Evolutionary conservation across 2,329 filamentous ascomycete species (phyloP).

Genomic region (Phoma sp.): DNA sequence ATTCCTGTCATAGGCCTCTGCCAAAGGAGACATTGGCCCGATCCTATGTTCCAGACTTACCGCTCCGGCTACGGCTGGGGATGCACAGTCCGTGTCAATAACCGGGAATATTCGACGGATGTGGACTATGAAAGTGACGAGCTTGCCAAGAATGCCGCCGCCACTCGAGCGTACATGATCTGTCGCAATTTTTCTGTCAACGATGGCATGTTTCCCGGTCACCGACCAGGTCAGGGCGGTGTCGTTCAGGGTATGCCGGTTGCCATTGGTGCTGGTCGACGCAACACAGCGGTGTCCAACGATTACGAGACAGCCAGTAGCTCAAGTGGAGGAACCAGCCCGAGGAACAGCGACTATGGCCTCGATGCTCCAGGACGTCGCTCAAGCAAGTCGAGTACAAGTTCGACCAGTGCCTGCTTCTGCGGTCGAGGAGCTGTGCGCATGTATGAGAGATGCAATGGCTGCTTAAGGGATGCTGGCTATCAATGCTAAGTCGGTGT

Average conservation of each 20-base stretch:
- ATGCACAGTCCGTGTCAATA: conserved; percentile 93
- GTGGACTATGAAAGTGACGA: conserved; percentile 80
- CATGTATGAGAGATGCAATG: conserved; percentile 51
- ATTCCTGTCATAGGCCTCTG: conserved; percentile 73
- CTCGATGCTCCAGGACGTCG: conserved; percentile 46
- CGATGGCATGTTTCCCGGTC: conserved; percentile 78
- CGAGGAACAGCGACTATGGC: conserved; percentile 54
- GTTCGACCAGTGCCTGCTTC: conserved; percentile 37
- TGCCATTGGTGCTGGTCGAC: conserved; percentile 66
- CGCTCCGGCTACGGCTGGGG: conserved; percentile 76
- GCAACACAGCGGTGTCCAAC: conserved; percentile 54
- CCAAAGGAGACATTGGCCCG: conserved; percentile 90
- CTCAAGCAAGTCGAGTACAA: conserved; percentile 44
- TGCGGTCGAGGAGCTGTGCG: conserved; percentile 49
- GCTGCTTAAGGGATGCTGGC: conserved; percentile 51
- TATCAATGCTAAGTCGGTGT: conserved; percentile 33
- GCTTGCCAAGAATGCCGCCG: conserved; percentile 89
- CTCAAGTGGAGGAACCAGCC: conserved; percentile 63
- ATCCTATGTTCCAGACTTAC: conserved; percentile 87
- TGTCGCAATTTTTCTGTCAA: conserved; percentile 98
- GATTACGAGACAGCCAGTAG: conserved; percentile 60
- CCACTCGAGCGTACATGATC: conserved; percentile 96
- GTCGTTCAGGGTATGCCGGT: conserved; percentile 67
- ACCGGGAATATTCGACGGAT: conserved; percentile 94
- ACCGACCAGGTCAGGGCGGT: conserved; percentile 60